phyloP scores from a whole-genome alignment of 1,284 basidiomycete genomes.

The Tylopilus sp. region DNA sequence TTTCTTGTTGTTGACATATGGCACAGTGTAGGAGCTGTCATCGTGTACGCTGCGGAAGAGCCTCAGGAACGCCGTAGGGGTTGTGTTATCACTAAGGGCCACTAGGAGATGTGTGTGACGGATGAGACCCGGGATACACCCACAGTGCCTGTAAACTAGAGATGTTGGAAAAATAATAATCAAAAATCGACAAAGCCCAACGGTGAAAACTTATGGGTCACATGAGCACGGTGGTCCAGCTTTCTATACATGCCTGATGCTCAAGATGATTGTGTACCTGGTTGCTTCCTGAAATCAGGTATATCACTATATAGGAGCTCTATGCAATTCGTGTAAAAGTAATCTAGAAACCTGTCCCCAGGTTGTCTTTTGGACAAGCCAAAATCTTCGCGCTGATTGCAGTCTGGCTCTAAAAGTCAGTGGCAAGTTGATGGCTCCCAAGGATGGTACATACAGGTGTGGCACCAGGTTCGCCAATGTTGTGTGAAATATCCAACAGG shows the following conservation, averaged over 20 bases:
- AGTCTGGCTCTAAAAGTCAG: conserved; percentile 28
- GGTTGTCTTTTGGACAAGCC: conserved; percentile 80
- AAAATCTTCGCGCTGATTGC: conserved; percentile 55
- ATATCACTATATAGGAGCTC: conserved; percentile 78
- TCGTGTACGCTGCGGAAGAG: conserved; percentile 58
- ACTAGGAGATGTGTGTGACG: too few relatives aligned
- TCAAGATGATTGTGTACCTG: conserved; percentile 55
- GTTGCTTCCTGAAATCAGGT: conserved; percentile 76
- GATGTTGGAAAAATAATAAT: too few relatives aligned
- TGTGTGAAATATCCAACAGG: conserved; percentile 81
- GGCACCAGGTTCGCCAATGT: conserved; percentile 50
- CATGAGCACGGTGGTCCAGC: too few relatives aligned
- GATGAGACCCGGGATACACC: too few relatives aligned
- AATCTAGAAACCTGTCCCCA: conserved; percentile 88
- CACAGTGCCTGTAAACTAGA: conserved; percentile 66
- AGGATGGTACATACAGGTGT: conserved; percentile 43
- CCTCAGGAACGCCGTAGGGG: conserved; percentile 52
- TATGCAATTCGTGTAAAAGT: conserved; percentile 90
- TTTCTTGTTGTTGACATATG: conserved; percentile 57
- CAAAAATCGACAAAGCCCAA: conserved; percentile 52
- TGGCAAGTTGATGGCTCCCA: not conserved
- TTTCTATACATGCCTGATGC: too few relatives aligned
- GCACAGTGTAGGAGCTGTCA: conserved; percentile 65
- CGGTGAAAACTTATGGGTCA: too few relatives aligned
- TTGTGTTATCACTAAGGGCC: conserved; percentile 50